A percentile compares a stretch with the other conserved stretches of the same genome.
phyloP scores from a whole-genome alignment of 106 monocot genomes.

The Posidonia australis region DNA sequence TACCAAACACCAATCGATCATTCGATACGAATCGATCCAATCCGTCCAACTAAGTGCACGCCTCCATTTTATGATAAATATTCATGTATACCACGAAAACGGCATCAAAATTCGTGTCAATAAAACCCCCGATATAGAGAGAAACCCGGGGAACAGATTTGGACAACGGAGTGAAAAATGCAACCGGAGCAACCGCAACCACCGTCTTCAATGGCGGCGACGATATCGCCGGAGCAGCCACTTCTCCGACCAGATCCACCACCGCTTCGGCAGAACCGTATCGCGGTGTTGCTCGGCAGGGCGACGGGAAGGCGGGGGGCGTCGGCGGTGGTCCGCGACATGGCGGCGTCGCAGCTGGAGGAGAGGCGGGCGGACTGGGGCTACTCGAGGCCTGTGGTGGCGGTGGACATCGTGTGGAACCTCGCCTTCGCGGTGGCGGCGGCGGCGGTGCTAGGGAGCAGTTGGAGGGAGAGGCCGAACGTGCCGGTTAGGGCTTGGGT shows the following conservation, averaged over 20 bases:
- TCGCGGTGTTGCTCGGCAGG: conserved; percentile 36
- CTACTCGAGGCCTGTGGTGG: conserved; percentile 62
- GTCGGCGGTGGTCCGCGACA: conserved; percentile 49
- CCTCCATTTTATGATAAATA: too few species aligned
- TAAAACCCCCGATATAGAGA: too few species aligned
- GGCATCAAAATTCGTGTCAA: too few species aligned
- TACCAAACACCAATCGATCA: too few species aligned
- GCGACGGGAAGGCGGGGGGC: conserved; percentile 43
- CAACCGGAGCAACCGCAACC: not conserved
- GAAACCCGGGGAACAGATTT: too few species aligned
- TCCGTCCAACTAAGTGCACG: too few species aligned
- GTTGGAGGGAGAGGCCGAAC: conserved; percentile 33
- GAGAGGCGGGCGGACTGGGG: conserved; percentile 70
- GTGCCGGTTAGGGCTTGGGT: conserved; percentile 61
- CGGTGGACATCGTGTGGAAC: conserved; percentile 73
- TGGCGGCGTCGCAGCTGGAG: conserved; percentile 68
- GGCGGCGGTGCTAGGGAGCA: conserved; percentile 24
- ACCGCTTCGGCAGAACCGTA: conserved; percentile 13
- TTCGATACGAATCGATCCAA: too few species aligned
- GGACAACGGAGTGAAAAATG: too few species aligned
- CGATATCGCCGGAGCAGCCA: conserved; percentile 21
- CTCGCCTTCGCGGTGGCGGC: conserved; percentile 49
- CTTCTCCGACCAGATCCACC: conserved; percentile 16
- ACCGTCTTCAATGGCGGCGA: not conserved
- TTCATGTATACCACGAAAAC: too few species aligned